Percentiles rank a stretch among this genome's conserved stretches.
phyloP scores from a whole-genome alignment of 371 early-diverging fungal genomes.

The Mortierella sp. region DNA sequence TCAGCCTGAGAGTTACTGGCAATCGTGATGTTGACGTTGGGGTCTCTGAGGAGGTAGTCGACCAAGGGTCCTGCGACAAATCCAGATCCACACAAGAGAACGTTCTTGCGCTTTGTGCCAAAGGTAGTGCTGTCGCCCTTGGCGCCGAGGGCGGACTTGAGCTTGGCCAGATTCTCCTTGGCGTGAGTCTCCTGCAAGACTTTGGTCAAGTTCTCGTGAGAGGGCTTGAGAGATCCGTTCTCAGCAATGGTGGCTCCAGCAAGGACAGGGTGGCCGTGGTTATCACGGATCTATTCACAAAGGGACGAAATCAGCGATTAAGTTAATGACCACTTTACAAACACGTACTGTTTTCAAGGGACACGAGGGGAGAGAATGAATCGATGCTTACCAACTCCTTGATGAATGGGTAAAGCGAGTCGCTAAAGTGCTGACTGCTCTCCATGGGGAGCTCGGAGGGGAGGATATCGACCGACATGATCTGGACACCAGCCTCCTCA shows the following conservation, averaged over 20 bases:
- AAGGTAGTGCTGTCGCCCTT: slow-evolving; percentile 15
- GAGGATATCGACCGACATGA: slow-evolving; percentile 97
- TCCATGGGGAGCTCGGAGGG: slow-evolving; percentile 97
- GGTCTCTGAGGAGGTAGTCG: slow-evolving; percentile 78
- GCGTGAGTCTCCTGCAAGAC: slow-evolving; percentile 53
- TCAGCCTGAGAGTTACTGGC: slow-evolving; percentile 83
- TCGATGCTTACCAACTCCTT: slow-evolving; percentile 78
- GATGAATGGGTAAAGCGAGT: slow-evolving; percentile 85
- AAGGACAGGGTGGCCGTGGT: slow-evolving; percentile 78
- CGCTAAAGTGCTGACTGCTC: slow-evolving; percentile 93
- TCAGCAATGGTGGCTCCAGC: slow-evolving; percentile 84
- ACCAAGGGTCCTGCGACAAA: slow-evolving; percentile 94
- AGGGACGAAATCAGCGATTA: too few relatives aligned
- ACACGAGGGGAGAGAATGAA: neutral
- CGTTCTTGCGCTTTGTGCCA: slow-evolving; percentile 60
- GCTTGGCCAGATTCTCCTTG: slow-evolving; percentile 40
- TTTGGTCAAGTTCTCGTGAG: slow-evolving; percentile 66
- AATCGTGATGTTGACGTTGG: slow-evolving; percentile 81
- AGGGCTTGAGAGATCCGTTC: slow-evolving; percentile 72
- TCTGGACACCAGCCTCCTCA: slow-evolving; percentile 88
- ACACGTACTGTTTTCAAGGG: neutral
- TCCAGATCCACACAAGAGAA: slow-evolving; percentile 89
- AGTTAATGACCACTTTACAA: neutral
- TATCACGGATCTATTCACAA: slow-evolving; percentile 65
- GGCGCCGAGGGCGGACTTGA: slow-evolving; percentile 45